Evolutionary conservation across 2,329 filamentous ascomycete species (phyloP).

Genomic region (Emmonsiellopsis sp.): DNA sequence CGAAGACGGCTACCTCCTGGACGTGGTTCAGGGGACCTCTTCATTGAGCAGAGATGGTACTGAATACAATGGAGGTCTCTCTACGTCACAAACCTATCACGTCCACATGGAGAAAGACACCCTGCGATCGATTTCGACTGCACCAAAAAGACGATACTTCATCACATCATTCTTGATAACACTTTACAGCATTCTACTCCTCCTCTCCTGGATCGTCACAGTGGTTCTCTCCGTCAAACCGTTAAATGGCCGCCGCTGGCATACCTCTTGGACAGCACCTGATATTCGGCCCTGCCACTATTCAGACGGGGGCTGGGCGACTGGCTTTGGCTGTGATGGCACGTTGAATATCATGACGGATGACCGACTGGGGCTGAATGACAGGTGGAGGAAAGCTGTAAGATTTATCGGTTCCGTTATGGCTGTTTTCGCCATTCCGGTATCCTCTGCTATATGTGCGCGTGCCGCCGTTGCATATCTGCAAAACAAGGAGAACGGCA

Average conservation of each 20-base stretch:
- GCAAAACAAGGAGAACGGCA: neutral
- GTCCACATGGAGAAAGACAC: neutral
- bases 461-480: conserved; percentile 6
- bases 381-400: neutral
- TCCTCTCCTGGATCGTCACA: conserved; percentile 4
- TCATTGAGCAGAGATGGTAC: neutral
- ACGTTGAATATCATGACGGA: neutral
- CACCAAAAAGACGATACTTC: neutral
- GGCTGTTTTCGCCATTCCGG: conserved; percentile 1
- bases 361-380: neutral
- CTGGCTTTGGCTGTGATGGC: neutral
- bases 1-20: neutral
- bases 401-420: conserved; percentile 1
- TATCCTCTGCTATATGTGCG: conserved; percentile 5
- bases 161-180: neutral
- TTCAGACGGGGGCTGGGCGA: neutral
- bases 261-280: neutral
- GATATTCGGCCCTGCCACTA: neutral
- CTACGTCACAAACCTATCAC: neutral
- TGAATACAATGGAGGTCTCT: neutral
- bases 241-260: neutral
- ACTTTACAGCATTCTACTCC: conserved; percentile 1
- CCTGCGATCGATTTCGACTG: neutral
- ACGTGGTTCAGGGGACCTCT: neutral
- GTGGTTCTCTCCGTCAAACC: neutral